Evolutionary conservation across 192 early-diverging fungal genomes (phyloP).

Genomic region (Funneliformis mosseae): DNA sequence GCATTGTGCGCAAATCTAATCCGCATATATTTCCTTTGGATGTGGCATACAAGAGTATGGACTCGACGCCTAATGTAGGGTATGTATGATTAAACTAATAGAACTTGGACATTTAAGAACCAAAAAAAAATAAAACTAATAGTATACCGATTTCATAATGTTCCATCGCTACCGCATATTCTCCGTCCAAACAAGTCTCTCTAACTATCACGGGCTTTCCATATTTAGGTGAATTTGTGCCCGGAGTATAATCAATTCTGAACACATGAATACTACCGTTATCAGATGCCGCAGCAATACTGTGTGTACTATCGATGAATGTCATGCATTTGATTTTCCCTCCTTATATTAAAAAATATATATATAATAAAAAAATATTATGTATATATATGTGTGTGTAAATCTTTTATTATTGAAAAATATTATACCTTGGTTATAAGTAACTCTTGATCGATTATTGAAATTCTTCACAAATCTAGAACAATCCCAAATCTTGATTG

Average conservation of each 20-base stretch:
- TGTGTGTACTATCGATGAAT: constrained; percentile 79
- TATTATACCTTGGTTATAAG: constrained; percentile 63
- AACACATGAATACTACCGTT: constrained; percentile 82
- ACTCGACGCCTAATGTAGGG: constrained; percentile 40
- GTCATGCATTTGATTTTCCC: constrained; percentile 75
- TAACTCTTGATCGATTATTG: constrained; percentile 72
- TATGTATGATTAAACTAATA: constrained; percentile 19
- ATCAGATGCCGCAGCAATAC: constrained; percentile 75
- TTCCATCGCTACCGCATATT: constrained; percentile 62
- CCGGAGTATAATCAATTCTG: constrained; percentile 52
- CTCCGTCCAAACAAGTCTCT: constrained; percentile 57
- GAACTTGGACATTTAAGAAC: neutral
- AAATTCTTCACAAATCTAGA: constrained; percentile 82
- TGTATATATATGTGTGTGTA: constrained; percentile 20
- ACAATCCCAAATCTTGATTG: constrained; percentile 83
- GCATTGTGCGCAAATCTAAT: constrained; percentile 77
- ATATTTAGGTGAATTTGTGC: constrained; percentile 55
- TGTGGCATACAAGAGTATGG: constrained; percentile 72
- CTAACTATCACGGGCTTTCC: constrained; percentile 61
- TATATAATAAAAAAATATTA: neutral
- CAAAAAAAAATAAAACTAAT: neutral
- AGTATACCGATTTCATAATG: constrained; percentile 67
- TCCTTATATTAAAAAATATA: constrained; percentile 45
- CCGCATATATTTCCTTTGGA: constrained; percentile 69
- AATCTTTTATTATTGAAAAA: neutral